Evolutionary conservation across 2,329 filamentous ascomycete species (phyloP).

Genomic region (Lachnellula cervina): DNA sequence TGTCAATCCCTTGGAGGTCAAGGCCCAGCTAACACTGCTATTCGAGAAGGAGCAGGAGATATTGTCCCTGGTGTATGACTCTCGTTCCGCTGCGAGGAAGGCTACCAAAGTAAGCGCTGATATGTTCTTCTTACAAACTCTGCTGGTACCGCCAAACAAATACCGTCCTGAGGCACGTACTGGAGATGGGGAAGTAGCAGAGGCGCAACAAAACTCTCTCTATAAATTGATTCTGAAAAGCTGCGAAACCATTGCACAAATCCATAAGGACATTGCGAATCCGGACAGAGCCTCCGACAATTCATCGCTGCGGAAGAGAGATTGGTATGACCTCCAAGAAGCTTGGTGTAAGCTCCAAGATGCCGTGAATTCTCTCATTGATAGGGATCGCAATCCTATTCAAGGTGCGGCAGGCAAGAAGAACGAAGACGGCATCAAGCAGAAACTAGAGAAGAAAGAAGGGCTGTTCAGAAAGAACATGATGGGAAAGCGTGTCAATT

Average conservation of each 20-base stretch:
- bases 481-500: constrained; percentile 99
- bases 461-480: constrained; percentile 98
- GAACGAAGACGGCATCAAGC: constrained; percentile 93
- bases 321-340: constrained; percentile 73
- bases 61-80: constrained; percentile 77
- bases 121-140: constrained; percentile 88
- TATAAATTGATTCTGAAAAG: constrained; percentile 80
- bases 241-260: constrained; percentile 68
- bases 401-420: constrained; percentile 71
- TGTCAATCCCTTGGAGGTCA: constrained; percentile 77
- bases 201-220: constrained; percentile 81
- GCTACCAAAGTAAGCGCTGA: constrained; percentile 61
- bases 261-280: constrained; percentile 60
- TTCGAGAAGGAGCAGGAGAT: constrained; percentile 87
- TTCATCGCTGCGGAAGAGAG: constrained; percentile 43
- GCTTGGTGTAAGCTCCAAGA: constrained; percentile 84
- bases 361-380: constrained; percentile 85
- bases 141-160: constrained; percentile 88
- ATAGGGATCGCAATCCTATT: constrained; percentile 79
- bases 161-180: constrained; percentile 84
- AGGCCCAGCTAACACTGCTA: constrained; percentile 69
- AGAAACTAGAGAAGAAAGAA: constrained; percentile 97
- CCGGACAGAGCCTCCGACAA: constrained; percentile 17
- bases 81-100: constrained; percentile 54
- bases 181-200: constrained; percentile 74